Percentiles rank a stretch among this genome's conserved stretches.
These are phyloP conservation scores for Beta lomatogona DNA, from an alignment of 179 eudicot genomes.

Conservation along the genomic window DNA sequence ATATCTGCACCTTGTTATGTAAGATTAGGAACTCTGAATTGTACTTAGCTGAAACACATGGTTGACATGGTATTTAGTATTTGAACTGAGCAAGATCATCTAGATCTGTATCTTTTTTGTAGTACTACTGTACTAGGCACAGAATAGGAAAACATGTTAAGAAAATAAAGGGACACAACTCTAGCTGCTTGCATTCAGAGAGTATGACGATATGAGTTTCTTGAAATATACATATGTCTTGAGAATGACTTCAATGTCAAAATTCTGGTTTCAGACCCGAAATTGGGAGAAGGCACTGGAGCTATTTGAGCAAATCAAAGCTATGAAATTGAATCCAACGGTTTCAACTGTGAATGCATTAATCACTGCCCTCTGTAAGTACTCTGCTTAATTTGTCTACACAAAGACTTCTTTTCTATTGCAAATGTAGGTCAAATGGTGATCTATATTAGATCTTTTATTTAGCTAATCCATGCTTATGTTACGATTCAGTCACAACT, in stretches of 20 bases:
- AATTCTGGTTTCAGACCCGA: conserved; percentile 62
- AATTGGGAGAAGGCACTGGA: conserved; percentile 89
- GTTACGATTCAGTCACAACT: background rate
- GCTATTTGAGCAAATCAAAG: conserved; percentile 75
- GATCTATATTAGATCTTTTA: background rate
- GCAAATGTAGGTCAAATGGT: background rate
- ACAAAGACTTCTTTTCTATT: background rate
- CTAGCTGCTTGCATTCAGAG: too few relatives aligned
- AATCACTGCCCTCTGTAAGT: conserved; percentile 90
- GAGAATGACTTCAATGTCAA: conserved; percentile 17
- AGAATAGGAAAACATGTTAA: background rate
- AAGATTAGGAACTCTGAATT: too few relatives aligned
- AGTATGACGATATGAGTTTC: too few relatives aligned
- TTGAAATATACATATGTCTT: background rate
- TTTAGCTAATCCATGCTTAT: background rate
- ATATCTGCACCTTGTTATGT: too few relatives aligned
- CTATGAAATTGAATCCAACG: conserved; percentile 64
- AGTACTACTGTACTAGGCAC: background rate
- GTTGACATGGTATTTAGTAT: too few relatives aligned
- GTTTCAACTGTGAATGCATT: conserved; percentile 92
- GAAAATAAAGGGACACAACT: background rate
- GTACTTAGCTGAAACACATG: too few relatives aligned
- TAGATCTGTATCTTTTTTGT: background rate
- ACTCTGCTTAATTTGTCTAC: background rate
- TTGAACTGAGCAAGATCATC: background rate